Percentiles rank a stretch among this genome's conserved stretches.
These are phyloP conservation scores for Nadsonia commutata DNA, from an alignment of 1,139 yeast species.

Conservation along the genomic window DNA sequence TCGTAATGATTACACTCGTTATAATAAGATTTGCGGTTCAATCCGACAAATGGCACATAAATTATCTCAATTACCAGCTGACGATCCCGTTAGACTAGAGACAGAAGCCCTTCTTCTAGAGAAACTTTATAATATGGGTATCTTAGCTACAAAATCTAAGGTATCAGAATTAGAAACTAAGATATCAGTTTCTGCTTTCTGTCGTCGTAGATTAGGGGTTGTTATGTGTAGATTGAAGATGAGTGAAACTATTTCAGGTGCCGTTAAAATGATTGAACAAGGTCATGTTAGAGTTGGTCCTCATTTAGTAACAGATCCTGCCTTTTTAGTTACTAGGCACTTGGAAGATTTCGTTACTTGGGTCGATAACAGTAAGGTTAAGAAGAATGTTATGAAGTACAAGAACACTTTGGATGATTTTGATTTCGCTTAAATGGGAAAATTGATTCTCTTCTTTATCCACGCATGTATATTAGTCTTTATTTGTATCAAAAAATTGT, in stretches of 20 bases:
- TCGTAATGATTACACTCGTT: slow-evolving; percentile 90
- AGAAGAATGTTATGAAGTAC: slow-evolving; percentile 75
- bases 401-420: slow-evolving; percentile 44
- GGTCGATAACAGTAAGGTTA: slow-evolving; percentile 91
- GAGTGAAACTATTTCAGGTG: slow-evolving; percentile 84
- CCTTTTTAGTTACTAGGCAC: slow-evolving; percentile 72
- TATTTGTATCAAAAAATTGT: too few species aligned
- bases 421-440: slow-evolving; percentile 18
- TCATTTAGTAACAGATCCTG: slow-evolving; percentile 87
- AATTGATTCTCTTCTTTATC: not conserved
- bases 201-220: slow-evolving; percentile 85
- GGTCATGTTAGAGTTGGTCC: slow-evolving; percentile 98
- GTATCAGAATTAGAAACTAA: slow-evolving; percentile 88
- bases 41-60: slow-evolving; percentile 76
- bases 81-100: slow-evolving; percentile 71
- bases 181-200: slow-evolving; percentile 79
- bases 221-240: slow-evolving; percentile 90
- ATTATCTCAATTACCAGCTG: slow-evolving; percentile 67
- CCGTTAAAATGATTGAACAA: slow-evolving; percentile 84
- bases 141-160: slow-evolving; percentile 70
- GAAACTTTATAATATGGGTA: slow-evolving; percentile 77
- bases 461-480: not conserved
- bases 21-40: slow-evolving; percentile 84
- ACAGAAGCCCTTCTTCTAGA: slow-evolving; percentile 81
- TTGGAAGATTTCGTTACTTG: slow-evolving; percentile 96